Conservation (phyloP, 768 basidiomycete genomes). For the Pholiota conissans region DNA sequence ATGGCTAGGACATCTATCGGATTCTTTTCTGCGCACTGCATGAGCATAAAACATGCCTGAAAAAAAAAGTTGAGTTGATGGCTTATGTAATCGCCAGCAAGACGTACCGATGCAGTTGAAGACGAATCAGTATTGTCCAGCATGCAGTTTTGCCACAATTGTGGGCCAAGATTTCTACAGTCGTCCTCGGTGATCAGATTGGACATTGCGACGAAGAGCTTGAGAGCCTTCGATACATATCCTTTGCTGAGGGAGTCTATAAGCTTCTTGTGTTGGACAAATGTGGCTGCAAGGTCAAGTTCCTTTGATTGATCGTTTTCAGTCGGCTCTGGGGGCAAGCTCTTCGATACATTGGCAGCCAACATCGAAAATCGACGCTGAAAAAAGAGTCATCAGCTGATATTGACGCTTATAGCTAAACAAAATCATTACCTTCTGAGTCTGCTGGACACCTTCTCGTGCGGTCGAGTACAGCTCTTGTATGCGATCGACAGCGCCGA, state of each 20-base stretch:
- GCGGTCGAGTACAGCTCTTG: conserved; percentile 53
- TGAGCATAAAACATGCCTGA: conserved; percentile 63
- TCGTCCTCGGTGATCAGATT: conserved; percentile 50
- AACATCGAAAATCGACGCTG: conserved; percentile 22
- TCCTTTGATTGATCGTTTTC: conserved; percentile 18
- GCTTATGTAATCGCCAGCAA: neutral
- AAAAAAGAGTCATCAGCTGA: neutral
- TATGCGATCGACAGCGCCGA: conserved; percentile 40
- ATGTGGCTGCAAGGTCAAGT: conserved; percentile 33
- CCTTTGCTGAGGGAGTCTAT: conserved; percentile 45
- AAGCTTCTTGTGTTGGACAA: conserved; percentile 37
- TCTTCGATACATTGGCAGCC: conserved; percentile 11
- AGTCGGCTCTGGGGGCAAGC: neutral
- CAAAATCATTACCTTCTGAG: conserved; percentile 37
- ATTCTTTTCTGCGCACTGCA: conserved; percentile 72
- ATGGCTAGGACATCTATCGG: conserved; percentile 45
- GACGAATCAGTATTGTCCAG: conserved; percentile 38
- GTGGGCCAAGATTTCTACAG: conserved; percentile 48
- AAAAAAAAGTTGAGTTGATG: neutral
- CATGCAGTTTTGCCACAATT: conserved; percentile 59
- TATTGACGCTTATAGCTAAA: neutral
- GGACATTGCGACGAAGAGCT: conserved; percentile 65
- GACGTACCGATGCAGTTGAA: conserved; percentile 50
- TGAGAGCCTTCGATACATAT: conserved; percentile 46
- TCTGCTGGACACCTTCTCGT: conserved; percentile 42